phyloP scores from a whole-genome alignment of 371 early-diverging fungal species.

The Catenaria anguillulae region DNA sequence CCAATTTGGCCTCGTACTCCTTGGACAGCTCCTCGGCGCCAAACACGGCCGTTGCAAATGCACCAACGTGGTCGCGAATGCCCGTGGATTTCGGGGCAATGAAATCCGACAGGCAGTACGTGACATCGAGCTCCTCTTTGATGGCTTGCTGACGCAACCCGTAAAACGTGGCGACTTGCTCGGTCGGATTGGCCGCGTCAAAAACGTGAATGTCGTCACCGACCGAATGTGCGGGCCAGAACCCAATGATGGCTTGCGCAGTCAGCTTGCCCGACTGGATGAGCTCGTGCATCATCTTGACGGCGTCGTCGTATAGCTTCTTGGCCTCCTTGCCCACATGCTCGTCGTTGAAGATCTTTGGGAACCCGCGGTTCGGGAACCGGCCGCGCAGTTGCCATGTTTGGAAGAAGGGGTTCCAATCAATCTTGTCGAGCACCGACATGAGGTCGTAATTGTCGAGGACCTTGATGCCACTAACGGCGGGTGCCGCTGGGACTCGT shows the following conservation, averaged over 20 bases:
- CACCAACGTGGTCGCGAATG: slow-evolving; percentile 68
- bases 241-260: slow-evolving; percentile 63
- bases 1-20: slow-evolving; percentile 53
- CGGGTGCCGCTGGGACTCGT: slow-evolving; percentile 41
- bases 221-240: slow-evolving; percentile 71
- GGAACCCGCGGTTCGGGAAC: slow-evolving; percentile 88
- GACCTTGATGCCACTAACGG: slow-evolving; percentile 60
- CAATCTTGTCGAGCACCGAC: slow-evolving; percentile 56
- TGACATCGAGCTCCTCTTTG: slow-evolving; percentile 57
- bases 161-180: slow-evolving; percentile 50
- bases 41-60: slow-evolving; percentile 77
- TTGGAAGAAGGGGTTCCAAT: slow-evolving; percentile 95
- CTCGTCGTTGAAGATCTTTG: slow-evolving; percentile 87
- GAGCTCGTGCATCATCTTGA: slow-evolving; percentile 58
- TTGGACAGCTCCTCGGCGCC: slow-evolving; percentile 66
- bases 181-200: slow-evolving; percentile 44
- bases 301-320: slow-evolving; percentile 70
- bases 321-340: slow-evolving; percentile 81
- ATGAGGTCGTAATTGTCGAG: slow-evolving; percentile 56
- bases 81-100: slow-evolving; percentile 59
- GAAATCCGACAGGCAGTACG: slow-evolving; percentile 70
- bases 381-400: slow-evolving; percentile 87
- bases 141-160: slow-evolving; percentile 59
- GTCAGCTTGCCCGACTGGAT: slow-evolving; percentile 46
- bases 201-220: slow-evolving; percentile 79